Conservation (phyloP, 176 grass and related monocot species). For the Coix lacrymajobi region DNA sequence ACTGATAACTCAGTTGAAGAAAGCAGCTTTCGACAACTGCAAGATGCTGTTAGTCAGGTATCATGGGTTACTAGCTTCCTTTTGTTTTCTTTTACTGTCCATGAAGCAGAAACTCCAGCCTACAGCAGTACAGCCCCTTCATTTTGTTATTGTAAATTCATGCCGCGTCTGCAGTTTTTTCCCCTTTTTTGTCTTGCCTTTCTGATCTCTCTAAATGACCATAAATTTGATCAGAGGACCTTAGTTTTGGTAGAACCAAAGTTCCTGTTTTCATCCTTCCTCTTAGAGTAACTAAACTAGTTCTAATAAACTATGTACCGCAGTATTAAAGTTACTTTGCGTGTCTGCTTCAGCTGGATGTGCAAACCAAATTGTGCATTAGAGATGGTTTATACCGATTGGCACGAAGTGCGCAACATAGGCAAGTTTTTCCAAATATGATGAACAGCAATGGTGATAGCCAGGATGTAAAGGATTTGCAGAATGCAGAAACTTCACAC, state of each 20-base stretch:
- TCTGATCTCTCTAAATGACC: slow-evolving; percentile 5
- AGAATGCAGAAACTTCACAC: slow-evolving; percentile 31
- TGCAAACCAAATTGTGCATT: slow-evolving; percentile 76
- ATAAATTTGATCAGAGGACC: neutral
- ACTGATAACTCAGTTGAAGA: slow-evolving; percentile 63
- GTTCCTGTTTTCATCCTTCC: neutral
- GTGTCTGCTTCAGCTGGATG: slow-evolving; percentile 73
- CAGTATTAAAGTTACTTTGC: slow-evolving; percentile 22
- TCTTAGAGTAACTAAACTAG: slow-evolving; percentile 18
- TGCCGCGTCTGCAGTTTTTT: neutral
- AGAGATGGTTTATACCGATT: slow-evolving; percentile 95
- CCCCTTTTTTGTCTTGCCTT: neutral
- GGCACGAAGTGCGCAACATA: slow-evolving; percentile 73
- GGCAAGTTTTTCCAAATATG: slow-evolving; percentile 53
- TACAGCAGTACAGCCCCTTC: neutral
- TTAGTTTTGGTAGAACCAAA: slow-evolving; percentile 15
- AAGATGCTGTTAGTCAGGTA: slow-evolving; percentile 85
- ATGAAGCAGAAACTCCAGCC: slow-evolving; percentile 6
- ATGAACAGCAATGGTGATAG: slow-evolving; percentile 45
- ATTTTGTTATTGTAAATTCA: neutral
- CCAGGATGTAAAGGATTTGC: slow-evolving; percentile 36
- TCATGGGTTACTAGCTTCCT: slow-evolving; percentile 1
- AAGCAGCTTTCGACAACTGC: slow-evolving; percentile 69
- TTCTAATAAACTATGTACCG: slow-evolving; percentile 21
- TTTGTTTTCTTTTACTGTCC: neutral